These are phyloP conservation scores for Primulina eburnea DNA, from an alignment of 257 asterid species.

Conservation along the genomic window DNA sequence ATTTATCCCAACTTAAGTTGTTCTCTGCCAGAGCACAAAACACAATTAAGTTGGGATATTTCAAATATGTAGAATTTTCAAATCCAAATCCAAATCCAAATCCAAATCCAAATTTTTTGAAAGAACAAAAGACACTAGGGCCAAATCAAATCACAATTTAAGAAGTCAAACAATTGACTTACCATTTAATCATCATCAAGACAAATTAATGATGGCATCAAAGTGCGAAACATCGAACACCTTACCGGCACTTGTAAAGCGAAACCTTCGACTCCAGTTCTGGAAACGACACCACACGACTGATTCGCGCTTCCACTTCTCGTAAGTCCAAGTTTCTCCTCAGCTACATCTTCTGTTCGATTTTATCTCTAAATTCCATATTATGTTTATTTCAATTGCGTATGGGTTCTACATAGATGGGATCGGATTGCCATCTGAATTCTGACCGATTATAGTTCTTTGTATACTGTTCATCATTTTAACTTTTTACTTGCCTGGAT, in stretches of 20 bases:
- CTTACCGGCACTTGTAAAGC: neutral
- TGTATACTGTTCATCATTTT: neutral
- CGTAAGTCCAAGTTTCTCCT: conserved; percentile 17
- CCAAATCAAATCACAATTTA: too few relatives aligned
- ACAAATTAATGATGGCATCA: too few relatives aligned
- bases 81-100: too few relatives aligned
- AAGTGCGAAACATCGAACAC: neutral
- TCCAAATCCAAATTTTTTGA: too few relatives aligned
- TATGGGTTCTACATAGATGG: too few relatives aligned
- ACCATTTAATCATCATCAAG: too few relatives aligned
- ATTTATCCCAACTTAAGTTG: too few relatives aligned
- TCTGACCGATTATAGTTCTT: neutral
- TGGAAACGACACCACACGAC: neutral
- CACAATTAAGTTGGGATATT: too few relatives aligned
- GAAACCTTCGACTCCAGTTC: neutral
- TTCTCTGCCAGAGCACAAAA: too few relatives aligned
- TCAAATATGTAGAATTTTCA: too few relatives aligned
- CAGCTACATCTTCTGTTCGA: neutral
- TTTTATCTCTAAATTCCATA: neutral
- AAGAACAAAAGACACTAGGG: too few relatives aligned
- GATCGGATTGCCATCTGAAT: neutral
- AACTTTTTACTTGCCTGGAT: neutral
- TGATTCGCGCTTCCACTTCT: neutral
- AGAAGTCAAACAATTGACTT: too few relatives aligned
- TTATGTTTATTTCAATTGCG: neutral